Conservation (phyloP, 192 early-diverging fungal genomes). For the Pilobolus umbonatus region DNA sequence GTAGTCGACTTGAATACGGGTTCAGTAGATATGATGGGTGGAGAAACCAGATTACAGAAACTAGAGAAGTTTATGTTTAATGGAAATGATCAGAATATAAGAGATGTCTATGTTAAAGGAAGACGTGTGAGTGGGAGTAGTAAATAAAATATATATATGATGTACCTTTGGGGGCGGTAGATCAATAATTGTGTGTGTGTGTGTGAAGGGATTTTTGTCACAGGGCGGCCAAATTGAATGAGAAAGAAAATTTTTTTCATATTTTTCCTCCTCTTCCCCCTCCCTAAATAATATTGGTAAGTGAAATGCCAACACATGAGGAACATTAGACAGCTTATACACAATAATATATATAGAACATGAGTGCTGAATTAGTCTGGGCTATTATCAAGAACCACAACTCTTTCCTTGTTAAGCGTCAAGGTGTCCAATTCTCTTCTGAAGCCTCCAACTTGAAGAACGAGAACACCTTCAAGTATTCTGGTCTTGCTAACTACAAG, state of each 20-base stretch:
- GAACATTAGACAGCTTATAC: too few species aligned
- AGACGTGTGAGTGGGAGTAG: constrained; percentile 38
- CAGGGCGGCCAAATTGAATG: too few species aligned
- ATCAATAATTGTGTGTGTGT: too few species aligned
- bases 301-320: too few species aligned
- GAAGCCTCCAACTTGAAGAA: constrained; percentile 78
- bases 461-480: constrained; percentile 77
- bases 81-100: constrained; percentile 85
- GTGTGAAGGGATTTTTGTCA: too few species aligned
- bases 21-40: constrained; percentile 62
- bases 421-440: constrained; percentile 64
- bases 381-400: constrained; percentile 71
- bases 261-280: too few species aligned
- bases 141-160: neutral
- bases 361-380: constrained; percentile 42
- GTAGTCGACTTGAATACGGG: constrained; percentile 53
- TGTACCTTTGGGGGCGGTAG: too few species aligned
- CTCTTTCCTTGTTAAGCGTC: constrained; percentile 80
- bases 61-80: constrained; percentile 91
- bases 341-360: too few species aligned
- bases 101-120: constrained; percentile 78
- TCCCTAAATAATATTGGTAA: too few species aligned
- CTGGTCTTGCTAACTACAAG: constrained; percentile 76
- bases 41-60: constrained; percentile 45
- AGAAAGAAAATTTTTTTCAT: too few species aligned